Evolutionary conservation across 2,329 filamentous ascomycete genomes (phyloP).

Genomic region (Trichoderma afroharzianum): DNA sequence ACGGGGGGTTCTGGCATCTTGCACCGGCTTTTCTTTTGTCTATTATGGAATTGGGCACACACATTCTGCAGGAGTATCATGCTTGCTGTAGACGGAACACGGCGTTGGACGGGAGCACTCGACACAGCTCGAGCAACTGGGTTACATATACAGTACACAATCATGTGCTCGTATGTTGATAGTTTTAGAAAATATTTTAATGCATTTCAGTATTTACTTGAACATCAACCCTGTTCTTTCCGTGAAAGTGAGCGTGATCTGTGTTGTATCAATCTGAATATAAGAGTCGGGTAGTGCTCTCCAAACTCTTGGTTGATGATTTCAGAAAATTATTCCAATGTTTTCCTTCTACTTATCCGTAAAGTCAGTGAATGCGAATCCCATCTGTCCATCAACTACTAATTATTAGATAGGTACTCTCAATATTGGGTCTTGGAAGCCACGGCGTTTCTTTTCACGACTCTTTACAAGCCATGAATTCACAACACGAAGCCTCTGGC

Average conservation of each 20-base stretch:
- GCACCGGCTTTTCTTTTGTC: slow-evolving; percentile 2
- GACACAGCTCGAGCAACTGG: background rate
- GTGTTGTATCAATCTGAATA: background rate
- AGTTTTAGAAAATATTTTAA: background rate
- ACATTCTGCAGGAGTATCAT: background rate
- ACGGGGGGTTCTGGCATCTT: background rate
- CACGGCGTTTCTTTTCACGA: background rate
- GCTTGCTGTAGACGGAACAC: slow-evolving; percentile 5
- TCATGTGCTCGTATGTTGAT: background rate
- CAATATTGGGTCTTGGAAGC: background rate
- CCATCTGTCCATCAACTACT: background rate
- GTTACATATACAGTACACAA: background rate
- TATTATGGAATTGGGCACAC: background rate
- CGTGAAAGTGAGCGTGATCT: background rate
- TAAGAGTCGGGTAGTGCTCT: background rate
- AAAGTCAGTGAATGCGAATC: background rate
- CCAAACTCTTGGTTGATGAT: background rate
- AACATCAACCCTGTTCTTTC: background rate
- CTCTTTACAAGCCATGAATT: background rate
- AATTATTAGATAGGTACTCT: background rate
- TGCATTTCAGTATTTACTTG: background rate
- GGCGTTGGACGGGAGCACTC: background rate
- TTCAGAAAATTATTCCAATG: background rate
- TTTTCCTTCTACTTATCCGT: background rate
- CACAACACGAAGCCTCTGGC: background rate